phyloP scores from a whole-genome alignment of 176 grass and related monocot genomes.

The Oryza nivara region DNA sequence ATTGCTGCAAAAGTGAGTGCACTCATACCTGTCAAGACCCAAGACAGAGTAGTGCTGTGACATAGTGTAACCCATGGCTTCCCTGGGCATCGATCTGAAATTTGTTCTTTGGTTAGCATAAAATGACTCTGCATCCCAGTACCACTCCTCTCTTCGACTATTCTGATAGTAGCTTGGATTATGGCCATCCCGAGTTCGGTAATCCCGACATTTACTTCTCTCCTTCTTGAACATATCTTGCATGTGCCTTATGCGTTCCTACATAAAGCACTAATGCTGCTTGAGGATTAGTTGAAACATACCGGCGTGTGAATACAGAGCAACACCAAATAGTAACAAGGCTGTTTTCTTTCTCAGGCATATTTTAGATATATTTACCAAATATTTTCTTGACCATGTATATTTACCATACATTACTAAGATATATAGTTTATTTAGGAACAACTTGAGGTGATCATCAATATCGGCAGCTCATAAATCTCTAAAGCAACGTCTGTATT shows the following conservation, averaged over 20 bases:
- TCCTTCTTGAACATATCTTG: slow-evolving; percentile 76
- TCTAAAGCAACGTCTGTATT: too few species aligned
- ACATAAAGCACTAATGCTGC: slow-evolving; percentile 38
- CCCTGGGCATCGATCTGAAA: slow-evolving; percentile 50
- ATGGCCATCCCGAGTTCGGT: slow-evolving; percentile 49
- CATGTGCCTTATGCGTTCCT: slow-evolving; percentile 78
- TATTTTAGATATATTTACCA: too few species aligned
- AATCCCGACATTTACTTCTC: slow-evolving; percentile 63
- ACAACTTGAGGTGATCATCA: too few species aligned
- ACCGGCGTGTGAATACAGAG: slow-evolving; percentile 5
- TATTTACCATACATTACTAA: too few species aligned
- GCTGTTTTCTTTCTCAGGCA: too few species aligned
- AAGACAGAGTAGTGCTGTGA: slow-evolving; percentile 79
- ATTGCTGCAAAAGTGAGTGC: background rate
- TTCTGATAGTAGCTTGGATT: slow-evolving; percentile 58
- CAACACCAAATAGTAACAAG: too few species aligned
- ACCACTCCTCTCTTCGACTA: slow-evolving; percentile 66
- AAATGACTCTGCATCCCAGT: slow-evolving; percentile 55
- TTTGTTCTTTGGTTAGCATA: slow-evolving; percentile 66
- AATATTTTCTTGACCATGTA: too few species aligned
- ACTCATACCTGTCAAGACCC: slow-evolving; percentile 72
- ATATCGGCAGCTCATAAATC: too few species aligned
- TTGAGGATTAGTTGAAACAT: slow-evolving; percentile 48
- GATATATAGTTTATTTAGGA: too few species aligned
- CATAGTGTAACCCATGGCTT: slow-evolving; percentile 42